Evolutionary conservation across 2,329 filamentous ascomycete species (phyloP).

Genomic region (Diaporthe amygdali): DNA sequence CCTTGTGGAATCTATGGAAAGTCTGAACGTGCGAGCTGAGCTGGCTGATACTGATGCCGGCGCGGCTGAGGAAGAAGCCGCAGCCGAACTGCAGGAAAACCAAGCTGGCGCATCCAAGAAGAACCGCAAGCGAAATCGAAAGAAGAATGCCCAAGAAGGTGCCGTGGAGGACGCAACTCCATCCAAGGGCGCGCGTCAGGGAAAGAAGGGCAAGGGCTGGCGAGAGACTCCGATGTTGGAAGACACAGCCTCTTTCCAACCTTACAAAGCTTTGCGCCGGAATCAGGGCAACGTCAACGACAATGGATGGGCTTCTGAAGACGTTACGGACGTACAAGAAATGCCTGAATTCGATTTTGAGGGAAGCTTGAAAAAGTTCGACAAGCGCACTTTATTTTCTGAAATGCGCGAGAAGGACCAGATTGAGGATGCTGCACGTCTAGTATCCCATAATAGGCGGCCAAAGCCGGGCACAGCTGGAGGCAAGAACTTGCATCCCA

Average conservation of each 20-base stretch:
- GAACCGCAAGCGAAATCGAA: slow-evolving; percentile 37
- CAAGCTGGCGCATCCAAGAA: slow-evolving; percentile 34
- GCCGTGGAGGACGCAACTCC: slow-evolving; percentile 34
- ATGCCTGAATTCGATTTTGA: slow-evolving; percentile 95
- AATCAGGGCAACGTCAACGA: slow-evolving; percentile 56
- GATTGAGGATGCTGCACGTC: slow-evolving; percentile 85
- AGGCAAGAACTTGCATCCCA: slow-evolving; percentile 90
- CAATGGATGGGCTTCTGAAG: slow-evolving; percentile 94
- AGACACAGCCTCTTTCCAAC: slow-evolving; percentile 66
- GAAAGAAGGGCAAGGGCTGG: slow-evolving; percentile 59
- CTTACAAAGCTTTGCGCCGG: slow-evolving; percentile 66
- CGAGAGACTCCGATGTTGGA: slow-evolving; percentile 65
- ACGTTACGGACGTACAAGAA: slow-evolving; percentile 92
- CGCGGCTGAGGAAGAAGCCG: slow-evolving; percentile 26
- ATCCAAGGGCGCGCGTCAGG: slow-evolving; percentile 24
- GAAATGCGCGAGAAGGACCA: slow-evolving; percentile 89
- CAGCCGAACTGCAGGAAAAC: slow-evolving; percentile 28
- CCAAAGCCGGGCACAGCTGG: slow-evolving; percentile 73
- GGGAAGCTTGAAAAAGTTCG: slow-evolving; percentile 88
- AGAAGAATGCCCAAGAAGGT: slow-evolving; percentile 34
- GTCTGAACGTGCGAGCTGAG: slow-evolving; percentile 29
- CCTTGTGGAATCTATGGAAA: slow-evolving; percentile 30
- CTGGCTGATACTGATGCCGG: slow-evolving; percentile 28
- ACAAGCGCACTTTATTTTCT: slow-evolving; percentile 90
- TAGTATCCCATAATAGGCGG: slow-evolving; percentile 86